Conservation (phyloP, 2,329 filamentous ascomycete genomes). For the Penicillium sp. region DNA sequence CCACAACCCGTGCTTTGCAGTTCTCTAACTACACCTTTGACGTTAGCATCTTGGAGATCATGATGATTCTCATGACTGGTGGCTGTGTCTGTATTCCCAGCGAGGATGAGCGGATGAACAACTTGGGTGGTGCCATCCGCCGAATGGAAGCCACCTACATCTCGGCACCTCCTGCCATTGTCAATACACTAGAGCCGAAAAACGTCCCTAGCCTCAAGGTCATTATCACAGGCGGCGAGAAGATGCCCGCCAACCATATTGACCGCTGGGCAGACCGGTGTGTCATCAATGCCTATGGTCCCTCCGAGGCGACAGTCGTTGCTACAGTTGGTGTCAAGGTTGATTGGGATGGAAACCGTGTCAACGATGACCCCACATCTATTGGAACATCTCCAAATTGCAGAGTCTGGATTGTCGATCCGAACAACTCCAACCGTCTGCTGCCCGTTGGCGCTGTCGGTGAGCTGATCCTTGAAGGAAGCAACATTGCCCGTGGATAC, state of each 20-base stretch:
- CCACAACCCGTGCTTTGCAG: slow-evolving; percentile 57
- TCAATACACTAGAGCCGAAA: slow-evolving; percentile 44
- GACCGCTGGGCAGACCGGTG: slow-evolving; percentile 43
- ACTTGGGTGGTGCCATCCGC: slow-evolving; percentile 51
- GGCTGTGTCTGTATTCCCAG: slow-evolving; percentile 60
- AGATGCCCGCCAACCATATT: slow-evolving; percentile 41
- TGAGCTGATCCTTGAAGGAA: slow-evolving; percentile 48
- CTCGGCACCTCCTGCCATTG: slow-evolving; percentile 60
- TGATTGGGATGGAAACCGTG: slow-evolving; percentile 26
- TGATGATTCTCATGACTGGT: slow-evolving; percentile 55
- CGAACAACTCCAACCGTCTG: slow-evolving; percentile 34
- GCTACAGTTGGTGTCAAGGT: slow-evolving; percentile 32
- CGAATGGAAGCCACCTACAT: slow-evolving; percentile 52
- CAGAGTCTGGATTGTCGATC: slow-evolving; percentile 40
- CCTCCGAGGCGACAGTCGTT: slow-evolving; percentile 41
- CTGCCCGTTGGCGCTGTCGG: slow-evolving; percentile 46
- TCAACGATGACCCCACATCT: slow-evolving; percentile 28
- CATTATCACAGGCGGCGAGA: slow-evolving; percentile 46
- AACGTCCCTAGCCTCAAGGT: slow-evolving; percentile 45
- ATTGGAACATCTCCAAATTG: slow-evolving; percentile 37
- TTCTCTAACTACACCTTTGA: slow-evolving; percentile 58
- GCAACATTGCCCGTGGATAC: slow-evolving; percentile 46
- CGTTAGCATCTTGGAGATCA: slow-evolving; percentile 52
- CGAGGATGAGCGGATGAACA: slow-evolving; percentile 48
- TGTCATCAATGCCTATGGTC: slow-evolving; percentile 46